Percentiles rank a stretch among this genome's conserved stretches.
Conservation (phyloP, 169 alveolate genomes). For the Sarcocystis neurona region DNA sequence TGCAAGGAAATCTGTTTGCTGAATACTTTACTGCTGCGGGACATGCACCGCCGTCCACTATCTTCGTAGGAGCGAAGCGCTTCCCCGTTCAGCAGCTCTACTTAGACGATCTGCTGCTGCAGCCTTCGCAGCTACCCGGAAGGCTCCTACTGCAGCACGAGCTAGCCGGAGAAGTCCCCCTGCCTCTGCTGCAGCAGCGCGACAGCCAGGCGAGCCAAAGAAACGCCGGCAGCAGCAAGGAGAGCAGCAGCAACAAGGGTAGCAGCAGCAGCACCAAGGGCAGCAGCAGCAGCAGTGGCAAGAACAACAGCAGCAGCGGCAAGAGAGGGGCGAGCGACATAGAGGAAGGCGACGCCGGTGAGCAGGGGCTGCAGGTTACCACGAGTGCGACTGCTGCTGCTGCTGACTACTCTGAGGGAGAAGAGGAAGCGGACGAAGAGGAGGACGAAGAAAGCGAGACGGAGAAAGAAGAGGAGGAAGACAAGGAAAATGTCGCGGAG, state of each 20-base stretch:
- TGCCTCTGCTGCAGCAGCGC: too few species aligned
- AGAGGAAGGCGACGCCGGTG: too few species aligned
- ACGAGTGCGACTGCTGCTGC: too few species aligned
- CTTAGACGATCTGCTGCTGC: slow-evolving; percentile 40
- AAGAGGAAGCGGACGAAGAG: slow-evolving; percentile 8
- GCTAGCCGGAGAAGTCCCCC: slow-evolving; percentile 25
- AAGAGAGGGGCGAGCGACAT: too few species aligned
- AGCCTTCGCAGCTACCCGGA: not conserved
- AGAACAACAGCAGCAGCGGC: not conserved
- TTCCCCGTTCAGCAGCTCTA: slow-evolving; percentile 57
- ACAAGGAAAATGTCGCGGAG: not conserved
- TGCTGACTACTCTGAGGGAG: too few species aligned
- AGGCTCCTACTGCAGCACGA: not conserved
- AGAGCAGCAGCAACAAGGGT: too few species aligned
- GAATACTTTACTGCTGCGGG: slow-evolving; percentile 33
- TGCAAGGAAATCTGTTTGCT: slow-evolving; percentile 55
- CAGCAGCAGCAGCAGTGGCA: not conserved
- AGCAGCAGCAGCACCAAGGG: not conserved
- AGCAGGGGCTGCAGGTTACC: too few species aligned
- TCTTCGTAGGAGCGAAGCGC: slow-evolving; percentile 64
- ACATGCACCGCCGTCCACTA: slow-evolving; percentile 15
- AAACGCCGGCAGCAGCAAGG: slow-evolving; percentile 11
- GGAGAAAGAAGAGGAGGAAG: not conserved
- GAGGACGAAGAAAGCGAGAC: not conserved
- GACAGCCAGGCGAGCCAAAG: too few species aligned